Conservation (phyloP, 768 basidiomycete genomes). For the Postia placenta region DNA sequence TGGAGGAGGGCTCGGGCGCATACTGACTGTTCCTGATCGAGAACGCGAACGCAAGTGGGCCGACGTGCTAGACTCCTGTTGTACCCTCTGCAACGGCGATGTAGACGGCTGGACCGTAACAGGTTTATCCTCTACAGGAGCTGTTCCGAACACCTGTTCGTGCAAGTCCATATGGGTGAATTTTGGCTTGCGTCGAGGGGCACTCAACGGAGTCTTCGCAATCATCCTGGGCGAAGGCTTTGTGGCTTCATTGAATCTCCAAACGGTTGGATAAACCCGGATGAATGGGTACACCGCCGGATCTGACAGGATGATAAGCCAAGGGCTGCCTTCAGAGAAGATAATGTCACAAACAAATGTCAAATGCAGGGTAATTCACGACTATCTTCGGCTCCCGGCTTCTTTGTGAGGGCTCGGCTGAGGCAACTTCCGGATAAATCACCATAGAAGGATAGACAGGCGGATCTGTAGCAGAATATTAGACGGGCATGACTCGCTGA, state of each 20-base stretch:
- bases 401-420: not conserved
- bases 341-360: constrained; percentile 18
- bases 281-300: constrained; percentile 20
- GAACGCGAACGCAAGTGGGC: constrained; percentile 3
- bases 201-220: not conserved
- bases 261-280: constrained; percentile 4
- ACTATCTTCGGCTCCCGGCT: not conserved
- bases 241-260: not conserved
- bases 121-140: no score
- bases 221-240: not conserved
- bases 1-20: constrained; percentile 3
- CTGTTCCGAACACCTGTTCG: constrained; percentile 4
- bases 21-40: constrained; percentile 11
- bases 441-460: constrained; percentile 20
- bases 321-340: not conserved
- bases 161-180: constrained; percentile 5
- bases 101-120: constrained; percentile 1
- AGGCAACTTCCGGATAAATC: constrained; percentile 17
- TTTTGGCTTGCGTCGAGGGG: constrained; percentile 2
- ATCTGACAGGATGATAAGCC: constrained; percentile 7
- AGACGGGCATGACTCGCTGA: not conserved
- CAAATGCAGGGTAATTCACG: constrained; percentile 11
- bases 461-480: constrained; percentile 13
- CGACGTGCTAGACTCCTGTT: constrained; percentile 13
- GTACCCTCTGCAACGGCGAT: constrained; percentile 16